A percentile compares a stretch with the other conserved stretches of the same genome.
phyloP scores from a whole-genome alignment of 1,284 basidiomycete genomes.

The Ceratobasidium sp. region DNA sequence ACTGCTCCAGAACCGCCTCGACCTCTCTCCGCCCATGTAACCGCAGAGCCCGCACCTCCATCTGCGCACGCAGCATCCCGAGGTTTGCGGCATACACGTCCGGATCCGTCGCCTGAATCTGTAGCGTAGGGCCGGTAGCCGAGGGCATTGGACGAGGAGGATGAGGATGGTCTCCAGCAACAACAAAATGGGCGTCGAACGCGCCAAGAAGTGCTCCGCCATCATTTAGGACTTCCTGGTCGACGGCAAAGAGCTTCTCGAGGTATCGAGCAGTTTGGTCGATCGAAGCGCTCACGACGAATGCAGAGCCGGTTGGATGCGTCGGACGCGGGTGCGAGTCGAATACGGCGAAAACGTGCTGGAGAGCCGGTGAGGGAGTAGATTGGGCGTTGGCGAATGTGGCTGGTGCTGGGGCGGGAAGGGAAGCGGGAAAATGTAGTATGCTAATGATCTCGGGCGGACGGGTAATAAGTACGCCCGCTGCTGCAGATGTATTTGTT shows the following conservation, averaged over 20 bases:
- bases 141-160: not conserved
- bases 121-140: not conserved
- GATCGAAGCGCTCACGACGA: conserved; percentile 62
- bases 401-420: conserved; percentile 23
- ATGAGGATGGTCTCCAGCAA: not conserved
- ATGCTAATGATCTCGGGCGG: conserved; percentile 73
- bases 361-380: conserved; percentile 46
- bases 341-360: conserved; percentile 62
- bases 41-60: conserved; percentile 5
- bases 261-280: conserved; percentile 60
- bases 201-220: conserved; percentile 59
- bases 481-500: conserved; percentile 26
- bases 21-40: conserved; percentile 8
- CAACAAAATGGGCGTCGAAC: conserved; percentile 54
- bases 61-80: conserved; percentile 19
- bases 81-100: conserved; percentile 36
- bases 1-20: conserved; percentile 12
- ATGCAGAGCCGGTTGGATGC: conserved; percentile 66
- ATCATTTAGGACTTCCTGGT: conserved; percentile 59
- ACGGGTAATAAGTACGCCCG: conserved; percentile 68
- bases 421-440: conserved; percentile 58
- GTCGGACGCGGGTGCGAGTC: conserved; percentile 69
- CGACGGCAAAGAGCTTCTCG: conserved; percentile 42
- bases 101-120: conserved; percentile 22
- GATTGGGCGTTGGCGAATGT: conserved; percentile 42